phyloP scores from a whole-genome alignment of 2,329 filamentous ascomycete species.

The Periconia sp. region DNA sequence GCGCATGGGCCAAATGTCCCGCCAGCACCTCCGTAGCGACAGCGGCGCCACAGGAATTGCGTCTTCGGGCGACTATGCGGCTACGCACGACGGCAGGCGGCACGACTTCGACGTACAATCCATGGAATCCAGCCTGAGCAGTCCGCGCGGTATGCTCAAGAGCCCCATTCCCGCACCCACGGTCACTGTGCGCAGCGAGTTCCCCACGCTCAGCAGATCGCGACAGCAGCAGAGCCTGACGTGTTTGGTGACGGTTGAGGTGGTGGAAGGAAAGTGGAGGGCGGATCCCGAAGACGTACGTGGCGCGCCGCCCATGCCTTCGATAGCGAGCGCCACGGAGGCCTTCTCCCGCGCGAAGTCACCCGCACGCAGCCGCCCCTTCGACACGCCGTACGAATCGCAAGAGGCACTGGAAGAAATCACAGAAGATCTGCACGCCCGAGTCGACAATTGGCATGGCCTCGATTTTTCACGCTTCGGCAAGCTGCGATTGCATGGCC shows the following conservation, averaged over 20 bases:
- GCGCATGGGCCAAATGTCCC: constrained; percentile 44
- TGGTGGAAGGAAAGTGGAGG: constrained; percentile 89
- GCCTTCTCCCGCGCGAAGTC: constrained; percentile 61
- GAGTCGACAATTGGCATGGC: constrained; percentile 99
- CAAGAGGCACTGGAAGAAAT: constrained; percentile 80
- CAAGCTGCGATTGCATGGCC: constrained; percentile 87
- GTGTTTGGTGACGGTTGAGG: constrained; percentile 91
- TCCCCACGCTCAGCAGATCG: constrained; percentile 89
- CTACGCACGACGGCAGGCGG: constrained; percentile 75
- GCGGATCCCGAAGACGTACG: constrained; percentile 81
- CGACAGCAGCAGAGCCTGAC: constrained; percentile 94
- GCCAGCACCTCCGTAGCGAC: constrained; percentile 73
- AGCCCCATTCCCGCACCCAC: constrained; percentile 90
- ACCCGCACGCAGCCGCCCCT: constrained; percentile 58
- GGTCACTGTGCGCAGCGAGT: constrained; percentile 96
- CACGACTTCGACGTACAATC: constrained; percentile 97
- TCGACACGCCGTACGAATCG: constrained; percentile 70
- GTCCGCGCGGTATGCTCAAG: constrained; percentile 71
- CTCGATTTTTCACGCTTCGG: constrained; percentile 93
- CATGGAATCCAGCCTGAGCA: constrained; percentile 85
- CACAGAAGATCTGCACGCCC: constrained; percentile 79
- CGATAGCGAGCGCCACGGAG: constrained; percentile 55
- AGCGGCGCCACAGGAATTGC: constrained; percentile 74
- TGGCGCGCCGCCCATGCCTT: constrained; percentile 57
- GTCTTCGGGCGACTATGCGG: constrained; percentile 81